A percentile compares a stretch with the other conserved stretches of the same genome.
phyloP scores from a whole-genome alignment of 352 stramenopile genomes.

The Phytophthora pseudosyringae region DNA sequence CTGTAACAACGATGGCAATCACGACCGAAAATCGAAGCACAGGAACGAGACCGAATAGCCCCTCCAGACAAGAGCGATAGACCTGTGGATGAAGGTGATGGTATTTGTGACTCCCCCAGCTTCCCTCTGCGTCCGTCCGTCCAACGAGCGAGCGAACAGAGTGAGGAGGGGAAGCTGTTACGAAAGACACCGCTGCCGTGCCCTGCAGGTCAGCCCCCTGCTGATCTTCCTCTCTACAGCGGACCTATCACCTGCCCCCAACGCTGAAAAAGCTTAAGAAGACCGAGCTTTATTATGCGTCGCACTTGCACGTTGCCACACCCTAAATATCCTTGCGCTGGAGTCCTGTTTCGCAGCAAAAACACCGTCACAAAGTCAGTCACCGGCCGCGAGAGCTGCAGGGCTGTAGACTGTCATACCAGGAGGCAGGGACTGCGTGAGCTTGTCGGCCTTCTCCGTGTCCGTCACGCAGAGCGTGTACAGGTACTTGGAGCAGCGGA shows the following conservation, averaged over 20 bases:
- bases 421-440: slow-evolving; percentile 98
- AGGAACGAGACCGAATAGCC: slow-evolving; percentile 13
- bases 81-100: slow-evolving; percentile 38
- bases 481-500: slow-evolving; percentile 98
- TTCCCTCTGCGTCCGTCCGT: slow-evolving; percentile 15
- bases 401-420: slow-evolving; percentile 53
- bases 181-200: slow-evolving; percentile 32
- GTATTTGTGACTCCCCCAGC: slow-evolving; percentile 34
- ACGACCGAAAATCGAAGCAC: slow-evolving; percentile 1
- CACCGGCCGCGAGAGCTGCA: not conserved
- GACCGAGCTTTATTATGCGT: slow-evolving; percentile 83
- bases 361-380: slow-evolving; percentile 8
- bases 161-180: slow-evolving; percentile 22
- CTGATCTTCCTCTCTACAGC: slow-evolving; percentile 31
- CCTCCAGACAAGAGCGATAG: slow-evolving; percentile 13
- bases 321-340: slow-evolving; percentile 93
- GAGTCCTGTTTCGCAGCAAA: slow-evolving; percentile 60
- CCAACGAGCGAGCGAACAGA: slow-evolving; percentile 11
- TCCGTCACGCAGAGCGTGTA: slow-evolving; percentile 99
- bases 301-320: slow-evolving; percentile 51
- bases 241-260: slow-evolving; percentile 33
- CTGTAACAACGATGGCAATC: slow-evolving; percentile 11
- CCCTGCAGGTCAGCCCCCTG: slow-evolving; percentile 27
- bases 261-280: slow-evolving; percentile 64
- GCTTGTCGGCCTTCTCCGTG: slow-evolving; percentile 99